Percentiles rank a stretch among this genome's conserved stretches.
phyloP scores from a whole-genome alignment of 208 protist genomes.

The Wallacemonas collosoma region DNA sequence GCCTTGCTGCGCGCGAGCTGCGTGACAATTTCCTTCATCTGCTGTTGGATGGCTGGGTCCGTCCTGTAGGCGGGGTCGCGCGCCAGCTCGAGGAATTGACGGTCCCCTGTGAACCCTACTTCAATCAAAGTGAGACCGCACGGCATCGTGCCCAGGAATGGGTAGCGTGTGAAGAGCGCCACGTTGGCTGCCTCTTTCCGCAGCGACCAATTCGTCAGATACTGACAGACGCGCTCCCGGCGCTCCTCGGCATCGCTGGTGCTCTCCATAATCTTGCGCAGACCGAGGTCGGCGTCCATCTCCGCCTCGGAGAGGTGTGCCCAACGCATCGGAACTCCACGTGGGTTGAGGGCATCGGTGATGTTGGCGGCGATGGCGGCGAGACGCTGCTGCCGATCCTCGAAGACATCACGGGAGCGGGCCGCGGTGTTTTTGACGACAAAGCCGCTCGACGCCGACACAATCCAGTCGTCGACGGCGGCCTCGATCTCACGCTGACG shows the following conservation, averaged over 20 bases:
- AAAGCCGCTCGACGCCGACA: background rate
- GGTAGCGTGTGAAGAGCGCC: constrained; percentile 52
- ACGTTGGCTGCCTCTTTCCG: constrained; percentile 74
- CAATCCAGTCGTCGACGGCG: constrained; percentile 9
- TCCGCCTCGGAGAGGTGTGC: constrained; percentile 54
- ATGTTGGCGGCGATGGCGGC: constrained; percentile 10
- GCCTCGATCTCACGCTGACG: constrained; percentile 20
- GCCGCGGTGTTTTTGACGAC: background rate
- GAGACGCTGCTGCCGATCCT: constrained; percentile 1
- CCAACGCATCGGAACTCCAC: constrained; percentile 65
- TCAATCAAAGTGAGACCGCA: constrained; percentile 59
- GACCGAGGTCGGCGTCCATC: constrained; percentile 40
- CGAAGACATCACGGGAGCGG: constrained; percentile 5
- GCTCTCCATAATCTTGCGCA: constrained; percentile 39
- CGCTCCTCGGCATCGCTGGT: background rate
- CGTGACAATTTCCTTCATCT: constrained; percentile 50
- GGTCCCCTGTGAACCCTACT: constrained; percentile 45
- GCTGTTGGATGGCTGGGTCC: constrained; percentile 31
- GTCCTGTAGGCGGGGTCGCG: constrained; percentile 25
- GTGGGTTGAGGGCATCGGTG: constrained; percentile 40
- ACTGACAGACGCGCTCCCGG: constrained; percentile 25
- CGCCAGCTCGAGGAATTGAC: constrained; percentile 36
- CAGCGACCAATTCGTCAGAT: constrained; percentile 42
- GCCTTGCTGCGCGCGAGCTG: constrained; percentile 43
- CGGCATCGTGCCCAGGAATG: constrained; percentile 60